Base-by-base conservation (phyloP, 2,329 filamentous ascomycete genomes). In the Clonostachys sp. region DNA sequence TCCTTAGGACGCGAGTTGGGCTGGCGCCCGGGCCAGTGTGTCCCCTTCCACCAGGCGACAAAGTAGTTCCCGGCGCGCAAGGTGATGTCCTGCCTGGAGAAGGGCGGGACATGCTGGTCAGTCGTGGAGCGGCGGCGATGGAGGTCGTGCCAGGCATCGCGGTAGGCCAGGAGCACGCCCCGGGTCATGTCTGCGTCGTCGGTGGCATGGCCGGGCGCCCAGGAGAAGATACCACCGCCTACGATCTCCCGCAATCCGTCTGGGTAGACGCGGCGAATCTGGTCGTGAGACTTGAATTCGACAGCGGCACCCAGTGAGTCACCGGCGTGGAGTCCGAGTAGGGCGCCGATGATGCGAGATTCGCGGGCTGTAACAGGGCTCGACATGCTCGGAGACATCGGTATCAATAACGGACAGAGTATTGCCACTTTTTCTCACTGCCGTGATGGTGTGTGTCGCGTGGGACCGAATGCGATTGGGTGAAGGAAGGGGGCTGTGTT, bases 171-270 rank as follows among this genome's bases (percentile, higher is more conserved):
- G 6, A 75, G 58, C 1, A 74, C 66, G 9, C 64, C 71, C 5
- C 72, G 68, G 5, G 70, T 72, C 51, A 75, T 59, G 53, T 75
- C 72, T 1, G 72, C 74, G 53, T 75, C 72, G 53, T 75, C 72
- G 24, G 73, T 75, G 14, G 72, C 72, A 48, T 70, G 64, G 9
- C 73, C 73, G 1, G 64, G 50, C 0, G 64, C 46, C 72, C 72
- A 75, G 17, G 41, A 12, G 48, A 75, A 74, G 3, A 55, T 49
- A 0, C 73, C 73, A 42, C 73, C 73, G 44, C 72, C 73, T 14
- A 71, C 53, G 33, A 76, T 73, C 9, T 67, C 61, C 36, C 65
- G 65, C 3, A 71, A 50, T 14, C 66, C 68, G 2, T 54, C 43
- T 13, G 72, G 72, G 47, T 70, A 61, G 2, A 47, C 6, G 2